Conservation (phyloP, 345 rosid species). For the Chamaenerion angustifolium region DNA sequence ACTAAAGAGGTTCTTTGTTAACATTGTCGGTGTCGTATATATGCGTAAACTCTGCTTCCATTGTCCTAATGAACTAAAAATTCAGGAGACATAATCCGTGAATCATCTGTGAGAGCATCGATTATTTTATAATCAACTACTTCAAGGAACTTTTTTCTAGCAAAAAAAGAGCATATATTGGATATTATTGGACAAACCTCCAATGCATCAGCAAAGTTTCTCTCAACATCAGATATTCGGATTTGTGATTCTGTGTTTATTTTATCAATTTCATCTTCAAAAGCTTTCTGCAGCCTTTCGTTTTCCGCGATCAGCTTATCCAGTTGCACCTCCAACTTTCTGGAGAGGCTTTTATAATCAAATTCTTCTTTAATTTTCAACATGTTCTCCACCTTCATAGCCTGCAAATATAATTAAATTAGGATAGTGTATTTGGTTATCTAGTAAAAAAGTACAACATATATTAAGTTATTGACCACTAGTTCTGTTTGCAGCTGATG, state of each 20-base stretch:
- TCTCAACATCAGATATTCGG: constrained; percentile 68
- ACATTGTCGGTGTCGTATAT: too few relatives aligned
- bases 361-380: constrained; percentile 95
- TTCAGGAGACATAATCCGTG: too few relatives aligned
- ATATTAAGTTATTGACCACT: too few relatives aligned
- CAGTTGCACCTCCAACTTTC: constrained; percentile 78
- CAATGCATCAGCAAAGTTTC: constrained; percentile 62
- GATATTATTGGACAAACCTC: constrained; percentile 40
- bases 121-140: too few relatives aligned
- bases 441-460: too few relatives aligned
- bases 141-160: too few relatives aligned
- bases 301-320: constrained; percentile 88
- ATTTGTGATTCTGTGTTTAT: constrained; percentile 60
- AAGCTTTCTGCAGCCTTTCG: constrained; percentile 87
- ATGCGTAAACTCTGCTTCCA: too few relatives aligned
- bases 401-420: constrained; percentile 19
- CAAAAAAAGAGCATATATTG: not conserved
- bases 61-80: too few relatives aligned
- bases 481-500: too few relatives aligned
- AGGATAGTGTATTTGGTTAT: too few relatives aligned
- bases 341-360: constrained; percentile 94
- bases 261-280: constrained; percentile 79
- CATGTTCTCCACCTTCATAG: constrained; percentile 99
- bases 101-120: too few relatives aligned
- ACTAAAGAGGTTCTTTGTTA: too few relatives aligned